These are phyloP conservation scores for Fraxinus quadrangulata DNA, from an alignment of 257 asterid species.

Conservation along the genomic window DNA sequence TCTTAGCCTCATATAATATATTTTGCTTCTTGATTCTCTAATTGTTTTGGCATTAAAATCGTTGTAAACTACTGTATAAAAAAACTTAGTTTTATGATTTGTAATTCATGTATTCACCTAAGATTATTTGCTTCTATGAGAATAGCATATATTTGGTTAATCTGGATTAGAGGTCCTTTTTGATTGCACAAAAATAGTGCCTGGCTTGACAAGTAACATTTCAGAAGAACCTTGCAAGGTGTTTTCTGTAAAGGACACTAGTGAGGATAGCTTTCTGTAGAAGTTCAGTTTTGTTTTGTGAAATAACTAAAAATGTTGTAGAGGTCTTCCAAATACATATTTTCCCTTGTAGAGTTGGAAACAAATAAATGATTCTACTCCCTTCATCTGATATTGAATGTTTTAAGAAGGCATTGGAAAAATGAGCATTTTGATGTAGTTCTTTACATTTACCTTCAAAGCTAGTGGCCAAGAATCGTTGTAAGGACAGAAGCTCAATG, in stretches of 20 bases:
- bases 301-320: neutral
- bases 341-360: neutral
- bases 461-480: neutral
- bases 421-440: neutral
- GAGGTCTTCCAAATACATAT: neutral
- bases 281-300: neutral
- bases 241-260: neutral
- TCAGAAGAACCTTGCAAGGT: neutral
- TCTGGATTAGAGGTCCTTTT: neutral
- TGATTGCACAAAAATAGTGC: neutral
- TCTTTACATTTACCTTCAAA: neutral
- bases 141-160: neutral
- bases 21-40: neutral
- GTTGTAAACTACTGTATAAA: neutral
- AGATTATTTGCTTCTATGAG: neutral
- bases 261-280: neutral
- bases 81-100: neutral
- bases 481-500: neutral
- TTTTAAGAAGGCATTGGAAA: neutral
- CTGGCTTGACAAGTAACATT: neutral
- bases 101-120: neutral
- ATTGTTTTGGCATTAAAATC: neutral
- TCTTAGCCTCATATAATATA: neutral
- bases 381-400: neutral
- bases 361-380: neutral